These are phyloP conservation scores for Gaertneriomyces semiglobifer DNA, from an alignment of 192 early-diverging fungal species.

Conservation along the genomic window DNA sequence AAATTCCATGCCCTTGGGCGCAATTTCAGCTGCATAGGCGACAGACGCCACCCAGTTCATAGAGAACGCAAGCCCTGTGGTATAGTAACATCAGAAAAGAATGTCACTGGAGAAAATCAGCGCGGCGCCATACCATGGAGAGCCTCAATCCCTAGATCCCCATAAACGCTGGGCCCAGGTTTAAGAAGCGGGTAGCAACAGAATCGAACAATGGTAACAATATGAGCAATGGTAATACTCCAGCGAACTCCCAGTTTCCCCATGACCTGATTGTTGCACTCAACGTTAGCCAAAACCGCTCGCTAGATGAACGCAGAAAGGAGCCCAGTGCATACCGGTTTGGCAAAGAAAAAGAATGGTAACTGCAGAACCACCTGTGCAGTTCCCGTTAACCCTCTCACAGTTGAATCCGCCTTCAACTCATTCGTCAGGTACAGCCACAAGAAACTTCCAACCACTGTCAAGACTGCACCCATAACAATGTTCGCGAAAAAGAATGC, in stretches of 20 bases:
- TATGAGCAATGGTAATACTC: slow-evolving; percentile 23
- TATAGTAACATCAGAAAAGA: neutral
- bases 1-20: slow-evolving; percentile 30
- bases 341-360: slow-evolving; percentile 32
- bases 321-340: slow-evolving; percentile 18
- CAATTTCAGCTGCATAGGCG: slow-evolving; percentile 15
- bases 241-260: slow-evolving; percentile 13
- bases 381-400: slow-evolving; percentile 25
- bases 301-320: neutral
- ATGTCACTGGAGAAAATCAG: neutral
- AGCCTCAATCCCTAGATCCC: slow-evolving; percentile 14
- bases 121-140: slow-evolving; percentile 19
- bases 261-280: slow-evolving; percentile 17
- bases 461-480: slow-evolving; percentile 23
- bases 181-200: slow-evolving; percentile 19
- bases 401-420: slow-evolving; percentile 23
- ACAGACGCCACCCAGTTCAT: slow-evolving; percentile 29
- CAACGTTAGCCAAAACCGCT: neutral
- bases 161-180: slow-evolving; percentile 17
- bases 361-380: slow-evolving; percentile 31
- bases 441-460: slow-evolving; percentile 21
- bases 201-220: slow-evolving; percentile 19
- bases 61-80: slow-evolving; percentile 21
- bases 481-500: slow-evolving; percentile 25
- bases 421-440: slow-evolving; percentile 29